Evolutionary conservation across 306 rosid genomes (phyloP).

Genomic region (Inga oerstediana): DNA sequence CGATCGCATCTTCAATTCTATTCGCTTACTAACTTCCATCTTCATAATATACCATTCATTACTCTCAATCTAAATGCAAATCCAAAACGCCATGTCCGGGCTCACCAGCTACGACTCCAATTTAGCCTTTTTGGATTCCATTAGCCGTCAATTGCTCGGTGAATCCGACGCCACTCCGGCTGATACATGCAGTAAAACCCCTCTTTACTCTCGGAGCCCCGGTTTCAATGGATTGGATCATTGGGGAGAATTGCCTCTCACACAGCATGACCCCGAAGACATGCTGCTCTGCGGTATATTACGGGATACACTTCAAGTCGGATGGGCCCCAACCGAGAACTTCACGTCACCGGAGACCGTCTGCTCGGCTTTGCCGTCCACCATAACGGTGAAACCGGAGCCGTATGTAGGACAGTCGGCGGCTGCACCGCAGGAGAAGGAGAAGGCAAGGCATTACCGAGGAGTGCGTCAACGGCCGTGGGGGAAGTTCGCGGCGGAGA

Average conservation of each 20-base stretch:
- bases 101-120: conserved; percentile 45
- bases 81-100: conserved; percentile 36
- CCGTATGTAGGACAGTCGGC: conserved; percentile 25
- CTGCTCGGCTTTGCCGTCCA: not conserved
- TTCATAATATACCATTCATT: no score
- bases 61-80: not conserved
- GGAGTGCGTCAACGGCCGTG: conserved; percentile 94
- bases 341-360: not conserved
- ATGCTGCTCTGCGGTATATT: conserved; percentile 80
- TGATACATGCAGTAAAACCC: no score
- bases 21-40: no score
- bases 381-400: conserved; percentile 50
- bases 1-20: no score
- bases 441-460: conserved; percentile 78
- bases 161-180: conserved; percentile 39
- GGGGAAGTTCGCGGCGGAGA: conserved; percentile 98
- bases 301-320: conserved; percentile 66
- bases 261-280: conserved; percentile 78
- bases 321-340: conserved; percentile 78
- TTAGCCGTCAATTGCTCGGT: conserved; percentile 72
- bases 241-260: conserved; percentile 87
- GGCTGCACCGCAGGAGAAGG: not conserved
- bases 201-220: conserved; percentile 39
- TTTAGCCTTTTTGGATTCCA: conserved; percentile 49
- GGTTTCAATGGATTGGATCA: conserved; percentile 60